phyloP scores from a whole-genome alignment of 305 asterid genomes.

The Striga hermonthica region DNA sequence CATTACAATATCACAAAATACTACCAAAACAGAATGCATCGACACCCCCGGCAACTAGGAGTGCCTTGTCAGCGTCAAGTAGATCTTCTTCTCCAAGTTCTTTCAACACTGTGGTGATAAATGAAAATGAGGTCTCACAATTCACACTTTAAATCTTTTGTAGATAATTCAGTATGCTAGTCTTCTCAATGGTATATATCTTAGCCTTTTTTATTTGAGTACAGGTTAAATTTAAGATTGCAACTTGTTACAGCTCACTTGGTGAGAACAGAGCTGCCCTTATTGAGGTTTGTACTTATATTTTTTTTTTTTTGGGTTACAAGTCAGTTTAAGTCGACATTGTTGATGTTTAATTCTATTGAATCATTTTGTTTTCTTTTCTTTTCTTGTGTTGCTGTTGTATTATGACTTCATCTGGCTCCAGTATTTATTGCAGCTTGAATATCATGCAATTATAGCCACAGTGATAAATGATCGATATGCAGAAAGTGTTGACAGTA shows the following conservation, averaged over 20 bases:
- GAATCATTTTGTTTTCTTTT: slow-evolving; percentile 1
- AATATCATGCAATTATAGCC: background rate
- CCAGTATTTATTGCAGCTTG: slow-evolving; percentile 19
- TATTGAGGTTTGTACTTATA: slow-evolving; percentile 58
- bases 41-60: slow-evolving; percentile 53
- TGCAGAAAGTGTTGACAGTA: slow-evolving; percentile 6
- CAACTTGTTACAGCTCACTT: slow-evolving; percentile 67
- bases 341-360: slow-evolving; percentile 1
- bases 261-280: slow-evolving; percentile 81
- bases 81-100: slow-evolving; percentile 84
- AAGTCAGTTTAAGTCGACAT: slow-evolving; percentile 25
- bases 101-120: slow-evolving; percentile 54
- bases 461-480: background rate
- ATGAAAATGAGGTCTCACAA: slow-evolving; percentile 79
- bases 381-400: slow-evolving; percentile 13
- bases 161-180: slow-evolving; percentile 6
- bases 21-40: slow-evolving; percentile 57
- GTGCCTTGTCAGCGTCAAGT: slow-evolving; percentile 56
- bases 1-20: slow-evolving; percentile 67
- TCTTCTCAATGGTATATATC: slow-evolving; percentile 11
- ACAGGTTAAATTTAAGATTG: slow-evolving; percentile 91
- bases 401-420: slow-evolving; percentile 17
- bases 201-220: slow-evolving; percentile 27
- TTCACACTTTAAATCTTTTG: slow-evolving; percentile 4
- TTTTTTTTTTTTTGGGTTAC: slow-evolving; percentile 20